Evolutionary conservation across 2,329 filamentous ascomycete genomes (phyloP).

Genomic region (Cryphonectria carpinicola): DNA sequence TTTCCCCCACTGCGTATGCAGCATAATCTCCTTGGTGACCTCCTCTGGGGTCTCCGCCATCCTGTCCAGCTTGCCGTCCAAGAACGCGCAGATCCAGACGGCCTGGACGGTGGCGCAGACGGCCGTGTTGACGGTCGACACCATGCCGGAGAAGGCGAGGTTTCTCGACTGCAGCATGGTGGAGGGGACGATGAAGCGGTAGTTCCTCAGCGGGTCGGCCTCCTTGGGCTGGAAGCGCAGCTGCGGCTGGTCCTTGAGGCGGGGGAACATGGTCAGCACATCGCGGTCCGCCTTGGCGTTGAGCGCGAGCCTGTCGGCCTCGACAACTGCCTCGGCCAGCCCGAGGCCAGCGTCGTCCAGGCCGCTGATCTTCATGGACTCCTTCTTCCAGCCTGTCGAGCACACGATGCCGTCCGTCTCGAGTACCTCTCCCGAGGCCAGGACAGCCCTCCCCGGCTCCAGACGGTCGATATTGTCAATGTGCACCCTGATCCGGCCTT

Average conservation of each 20-base stretch:
- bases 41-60: conserved; percentile 36
- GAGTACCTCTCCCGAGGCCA: conserved; percentile 46
- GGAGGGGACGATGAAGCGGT: conserved; percentile 28
- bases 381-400: conserved; percentile 57
- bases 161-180: conserved; percentile 13
- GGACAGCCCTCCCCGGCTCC: conserved; percentile 42
- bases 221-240: conserved; percentile 14
- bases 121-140: conserved; percentile 38
- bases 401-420: conserved; percentile 52
- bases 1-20: conserved; percentile 58
- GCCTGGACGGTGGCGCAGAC: conserved; percentile 45
- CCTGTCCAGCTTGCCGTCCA: conserved; percentile 52
- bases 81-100: conserved; percentile 62
- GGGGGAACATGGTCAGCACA: conserved; percentile 14
- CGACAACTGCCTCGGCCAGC: conserved; percentile 10
- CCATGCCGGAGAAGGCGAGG: conserved; percentile 24
- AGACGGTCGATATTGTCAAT: conserved; percentile 51
- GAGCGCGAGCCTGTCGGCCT: conserved; percentile 17
- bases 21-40: conserved; percentile 47
- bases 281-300: conserved; percentile 19
- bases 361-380: conserved; percentile 46
- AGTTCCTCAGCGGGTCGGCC: conserved; percentile 18
- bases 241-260: conserved; percentile 21
- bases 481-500: conserved; percentile 52
- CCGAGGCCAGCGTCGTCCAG: conserved; percentile 21